Conservation (phyloP, 2,329 filamentous ascomycete species). For the Neofusicoccum parvum region DNA sequence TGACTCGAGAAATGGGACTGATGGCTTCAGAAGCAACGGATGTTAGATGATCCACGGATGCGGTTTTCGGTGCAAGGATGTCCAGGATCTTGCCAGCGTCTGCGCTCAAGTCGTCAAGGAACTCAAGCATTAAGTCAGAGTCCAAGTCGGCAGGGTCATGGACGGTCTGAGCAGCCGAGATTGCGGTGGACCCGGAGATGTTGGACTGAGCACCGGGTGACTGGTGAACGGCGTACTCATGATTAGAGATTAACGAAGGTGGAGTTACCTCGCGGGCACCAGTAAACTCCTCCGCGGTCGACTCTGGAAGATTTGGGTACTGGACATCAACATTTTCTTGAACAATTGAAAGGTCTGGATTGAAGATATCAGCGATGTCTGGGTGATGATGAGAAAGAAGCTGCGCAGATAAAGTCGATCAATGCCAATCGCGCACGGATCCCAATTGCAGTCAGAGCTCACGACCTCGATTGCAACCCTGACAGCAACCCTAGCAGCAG, state of each 20-base stretch:
- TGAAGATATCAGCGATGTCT: too few species aligned
- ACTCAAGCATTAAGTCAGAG: slow-evolving; percentile 43
- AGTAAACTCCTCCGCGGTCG: background rate
- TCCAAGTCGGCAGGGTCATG: slow-evolving; percentile 36
- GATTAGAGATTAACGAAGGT: background rate
- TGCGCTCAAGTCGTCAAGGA: slow-evolving; percentile 41
- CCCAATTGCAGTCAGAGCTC: too few species aligned
- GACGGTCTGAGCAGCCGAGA: slow-evolving; percentile 40
- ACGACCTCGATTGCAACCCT: too few species aligned
- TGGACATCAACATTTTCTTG: slow-evolving; percentile 24
- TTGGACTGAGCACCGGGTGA: slow-evolving; percentile 44
- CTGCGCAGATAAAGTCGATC: too few species aligned
- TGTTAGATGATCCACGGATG: background rate
- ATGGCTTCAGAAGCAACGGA: slow-evolving; percentile 24
- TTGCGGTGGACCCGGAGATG: slow-evolving; percentile 49
- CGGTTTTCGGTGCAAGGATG: slow-evolving; percentile 31
- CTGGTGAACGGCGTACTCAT: slow-evolving; percentile 23
- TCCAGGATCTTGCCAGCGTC: slow-evolving; percentile 33
- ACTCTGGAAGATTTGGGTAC: slow-evolving; percentile 27
- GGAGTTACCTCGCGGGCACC: slow-evolving; percentile 1
- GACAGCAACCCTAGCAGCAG: background rate
- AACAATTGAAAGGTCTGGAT: slow-evolving; percentile 21
- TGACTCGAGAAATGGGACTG: slow-evolving; percentile 34
- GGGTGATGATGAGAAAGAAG: too few species aligned
- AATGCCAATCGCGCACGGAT: too few species aligned